Percentiles rank a stretch among this genome's conserved stretches.
Conservation (phyloP, 257 asterid genomes). For the Penstemon barbatus region DNA sequence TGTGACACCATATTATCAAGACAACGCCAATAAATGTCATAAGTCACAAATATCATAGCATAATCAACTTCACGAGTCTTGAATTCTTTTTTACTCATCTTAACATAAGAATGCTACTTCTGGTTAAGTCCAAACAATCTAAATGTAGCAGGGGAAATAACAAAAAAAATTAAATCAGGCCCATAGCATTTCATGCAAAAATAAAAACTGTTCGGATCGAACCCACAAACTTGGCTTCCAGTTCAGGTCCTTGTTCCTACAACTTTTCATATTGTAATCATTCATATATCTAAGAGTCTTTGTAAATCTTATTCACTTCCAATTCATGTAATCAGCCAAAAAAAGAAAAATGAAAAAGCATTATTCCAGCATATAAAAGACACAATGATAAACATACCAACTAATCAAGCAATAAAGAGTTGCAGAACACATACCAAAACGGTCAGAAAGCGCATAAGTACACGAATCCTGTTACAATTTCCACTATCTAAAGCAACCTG, state of each 20-base stretch:
- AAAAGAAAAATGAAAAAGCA: not conserved
- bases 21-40: not conserved
- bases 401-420: slow-evolving; percentile 23
- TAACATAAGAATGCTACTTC: not conserved
- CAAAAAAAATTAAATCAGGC: not conserved
- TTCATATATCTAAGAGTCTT: not conserved
- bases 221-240: not conserved
- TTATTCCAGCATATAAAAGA: slow-evolving; percentile 10
- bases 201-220: not conserved
- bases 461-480: slow-evolving; percentile 69
- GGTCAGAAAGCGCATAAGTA: slow-evolving; percentile 84
- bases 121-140: slow-evolving; percentile 1
- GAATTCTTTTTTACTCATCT: slow-evolving; percentile 7
- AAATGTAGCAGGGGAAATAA: slow-evolving; percentile 17
- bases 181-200: slow-evolving; percentile 12
- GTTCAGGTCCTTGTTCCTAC: slow-evolving; percentile 8
- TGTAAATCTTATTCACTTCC: slow-evolving; percentile 7
- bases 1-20: not conserved
- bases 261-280: slow-evolving; percentile 1
- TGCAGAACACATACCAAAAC: slow-evolving; percentile 62
- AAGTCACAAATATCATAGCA: slow-evolving; percentile 19
- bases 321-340: not conserved
- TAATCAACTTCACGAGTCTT: slow-evolving; percentile 22
- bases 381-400: not conserved
- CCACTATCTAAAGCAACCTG: slow-evolving; percentile 83